phyloP scores from a whole-genome alignment of 169 alveolate species.

The Cryptosporidium parvum region DNA sequence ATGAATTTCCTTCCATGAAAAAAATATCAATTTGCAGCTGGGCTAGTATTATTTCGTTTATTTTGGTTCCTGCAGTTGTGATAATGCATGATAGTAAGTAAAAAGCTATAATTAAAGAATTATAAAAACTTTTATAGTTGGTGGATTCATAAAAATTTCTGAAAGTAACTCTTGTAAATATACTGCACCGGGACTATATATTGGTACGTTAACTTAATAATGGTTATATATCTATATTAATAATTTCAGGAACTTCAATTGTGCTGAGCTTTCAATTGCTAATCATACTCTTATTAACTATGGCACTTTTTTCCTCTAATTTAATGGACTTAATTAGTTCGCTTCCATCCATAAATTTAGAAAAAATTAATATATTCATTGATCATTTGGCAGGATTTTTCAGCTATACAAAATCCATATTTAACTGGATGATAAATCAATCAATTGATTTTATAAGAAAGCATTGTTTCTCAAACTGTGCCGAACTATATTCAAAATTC shows the following conservation, averaged over 20 bases:
- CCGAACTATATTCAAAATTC: not conserved
- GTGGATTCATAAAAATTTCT: constrained; percentile 60
- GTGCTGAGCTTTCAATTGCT: constrained; percentile 53
- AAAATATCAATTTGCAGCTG: constrained; percentile 30
- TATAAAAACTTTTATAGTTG: constrained; percentile 1
- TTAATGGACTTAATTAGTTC: constrained; percentile 58
- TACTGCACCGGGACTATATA: constrained; percentile 71
- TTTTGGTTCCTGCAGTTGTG: constrained; percentile 12
- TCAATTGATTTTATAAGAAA: not conserved
- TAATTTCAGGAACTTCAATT: constrained; percentile 46
- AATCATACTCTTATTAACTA: constrained; percentile 5
- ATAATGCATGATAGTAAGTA: constrained; percentile 57
- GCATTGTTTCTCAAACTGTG: not conserved
- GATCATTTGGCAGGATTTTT: not conserved
- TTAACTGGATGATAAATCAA: not conserved
- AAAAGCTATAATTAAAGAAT: not conserved
- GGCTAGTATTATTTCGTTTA: constrained; percentile 26
- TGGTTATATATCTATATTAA: not conserved
- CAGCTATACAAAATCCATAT: not conserved
- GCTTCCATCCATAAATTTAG: constrained; percentile 41
- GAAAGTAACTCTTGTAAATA: constrained; percentile 66
- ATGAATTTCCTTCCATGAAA: constrained; percentile 47
- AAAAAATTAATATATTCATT: not conserved
- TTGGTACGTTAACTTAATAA: constrained; percentile 34
- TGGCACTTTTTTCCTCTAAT: constrained; percentile 45